Percentiles rank a stretch among this genome's conserved stretches.
Conservation (phyloP, 2,329 filamentous ascomycete genomes). For the Tolypocladium inflatum region DNA sequence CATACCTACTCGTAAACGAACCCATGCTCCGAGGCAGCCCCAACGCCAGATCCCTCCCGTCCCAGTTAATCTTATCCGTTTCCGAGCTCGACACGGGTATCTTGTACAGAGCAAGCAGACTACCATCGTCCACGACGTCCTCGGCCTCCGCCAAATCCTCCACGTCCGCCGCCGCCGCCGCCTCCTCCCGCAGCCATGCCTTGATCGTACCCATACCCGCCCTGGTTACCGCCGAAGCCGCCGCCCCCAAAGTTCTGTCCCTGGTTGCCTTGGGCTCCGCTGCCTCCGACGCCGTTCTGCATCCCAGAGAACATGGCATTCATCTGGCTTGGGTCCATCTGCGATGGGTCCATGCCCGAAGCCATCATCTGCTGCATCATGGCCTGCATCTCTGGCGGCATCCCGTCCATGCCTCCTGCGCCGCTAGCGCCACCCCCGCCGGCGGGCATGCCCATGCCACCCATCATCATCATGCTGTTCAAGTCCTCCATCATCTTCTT, state of each 20-base stretch:
- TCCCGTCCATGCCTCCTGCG: constrained; percentile 46
- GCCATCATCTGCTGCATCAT: constrained; percentile 66
- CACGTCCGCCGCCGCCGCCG: constrained; percentile 22
- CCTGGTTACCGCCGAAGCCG: constrained; percentile 43
- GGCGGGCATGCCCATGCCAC: constrained; percentile 34
- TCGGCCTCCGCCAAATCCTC: constrained; percentile 16
- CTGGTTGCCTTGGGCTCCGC: constrained; percentile 38
- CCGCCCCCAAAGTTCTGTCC: constrained; percentile 38
- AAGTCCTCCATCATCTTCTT: constrained; percentile 75
- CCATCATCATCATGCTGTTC: constrained; percentile 60
- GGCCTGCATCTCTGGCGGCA: constrained; percentile 55
- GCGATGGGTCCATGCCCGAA: constrained; percentile 53
- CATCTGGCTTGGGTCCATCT: constrained; percentile 54
- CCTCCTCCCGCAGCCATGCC: constrained; percentile 31
- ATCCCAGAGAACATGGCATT: constrained; percentile 51
- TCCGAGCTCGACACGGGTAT: neutral
- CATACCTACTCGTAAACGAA: neutral
- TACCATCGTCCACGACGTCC: constrained; percentile 20
- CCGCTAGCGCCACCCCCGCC: constrained; percentile 19
- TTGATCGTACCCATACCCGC: constrained; percentile 41
- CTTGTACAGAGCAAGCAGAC: neutral
- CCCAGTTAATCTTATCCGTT: neutral
- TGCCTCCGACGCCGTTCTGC: constrained; percentile 36
- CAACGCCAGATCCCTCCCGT: neutral
- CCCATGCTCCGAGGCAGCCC: neutral